These are phyloP conservation scores for Triticum timopheevii DNA, from an alignment of 176 grass and related monocot genomes.

Conservation along the genomic window DNA sequence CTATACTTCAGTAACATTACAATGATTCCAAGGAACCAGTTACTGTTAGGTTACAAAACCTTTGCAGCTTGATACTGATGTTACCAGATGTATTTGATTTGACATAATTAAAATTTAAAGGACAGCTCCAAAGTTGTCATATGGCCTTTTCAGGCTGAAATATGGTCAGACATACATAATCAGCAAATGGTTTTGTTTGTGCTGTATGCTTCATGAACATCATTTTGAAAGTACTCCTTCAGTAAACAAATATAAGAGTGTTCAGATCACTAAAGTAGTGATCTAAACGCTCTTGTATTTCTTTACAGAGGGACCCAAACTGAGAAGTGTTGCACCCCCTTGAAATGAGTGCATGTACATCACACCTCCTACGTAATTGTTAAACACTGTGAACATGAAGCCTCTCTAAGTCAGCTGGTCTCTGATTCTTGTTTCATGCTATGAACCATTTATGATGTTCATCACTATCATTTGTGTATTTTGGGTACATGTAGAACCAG, in stretches of 20 bases:
- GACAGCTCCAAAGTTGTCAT: not conserved
- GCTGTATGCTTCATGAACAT: not conserved
- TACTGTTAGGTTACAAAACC: not conserved
- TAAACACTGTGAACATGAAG: conserved; percentile 21
- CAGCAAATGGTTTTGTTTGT: not conserved
- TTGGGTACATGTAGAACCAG: conserved; percentile 27
- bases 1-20: not conserved
- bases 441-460: not conserved
- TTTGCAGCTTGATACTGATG: conserved; percentile 16
- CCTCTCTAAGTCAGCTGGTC: not conserved
- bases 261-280: too few species aligned
- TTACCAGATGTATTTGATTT: not conserved
- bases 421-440: conserved; percentile 5
- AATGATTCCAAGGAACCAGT: not conserved
- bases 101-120: conserved; percentile 2
- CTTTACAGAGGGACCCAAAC: too few species aligned
- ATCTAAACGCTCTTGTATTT: too few species aligned
- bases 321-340: too few species aligned
- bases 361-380: not conserved
- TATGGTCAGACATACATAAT: not conserved
- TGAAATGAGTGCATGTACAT: too few species aligned
- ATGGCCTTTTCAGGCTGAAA: not conserved
- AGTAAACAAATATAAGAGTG: too few species aligned
- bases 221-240: not conserved
- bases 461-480: conserved; percentile 22